Percentiles rank a stretch among this genome's conserved stretches.
These are phyloP conservation scores for Alternaria infectoria DNA, from an alignment of 2,329 filamentous ascomycete species.

Conservation along the genomic window DNA sequence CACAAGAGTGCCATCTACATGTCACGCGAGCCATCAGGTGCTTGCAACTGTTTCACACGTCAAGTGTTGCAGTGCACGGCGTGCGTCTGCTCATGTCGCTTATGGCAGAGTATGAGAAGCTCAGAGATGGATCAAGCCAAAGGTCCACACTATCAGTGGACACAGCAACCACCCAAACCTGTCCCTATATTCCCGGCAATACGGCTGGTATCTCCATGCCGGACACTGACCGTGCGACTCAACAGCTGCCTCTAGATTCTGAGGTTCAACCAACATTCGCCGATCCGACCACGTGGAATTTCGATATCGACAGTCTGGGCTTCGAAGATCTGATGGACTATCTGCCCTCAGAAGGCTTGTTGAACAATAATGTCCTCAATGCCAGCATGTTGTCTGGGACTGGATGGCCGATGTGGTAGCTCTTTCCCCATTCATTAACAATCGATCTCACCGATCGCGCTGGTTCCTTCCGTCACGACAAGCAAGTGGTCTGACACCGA, in stretches of 20 bases:
- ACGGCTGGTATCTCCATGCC: slow-evolving; percentile 15
- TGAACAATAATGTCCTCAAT: slow-evolving; percentile 33
- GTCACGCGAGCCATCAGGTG: slow-evolving; percentile 43
- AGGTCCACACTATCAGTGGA: neutral
- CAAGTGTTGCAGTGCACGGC: slow-evolving; percentile 45
- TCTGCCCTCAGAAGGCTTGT: slow-evolving; percentile 27
- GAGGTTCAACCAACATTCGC: slow-evolving; percentile 17
- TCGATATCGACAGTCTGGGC: slow-evolving; percentile 34
- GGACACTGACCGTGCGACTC: slow-evolving; percentile 2
- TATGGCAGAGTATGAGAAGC: slow-evolving; percentile 37
- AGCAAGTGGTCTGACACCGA: neutral
- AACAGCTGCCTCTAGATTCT: neutral
- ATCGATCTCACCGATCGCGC: neutral
- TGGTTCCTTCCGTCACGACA: neutral
- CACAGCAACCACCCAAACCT: neutral
- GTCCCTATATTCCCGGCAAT: slow-evolving; percentile 7
- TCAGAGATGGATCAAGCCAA: slow-evolving; percentile 15
- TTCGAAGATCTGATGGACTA: slow-evolving; percentile 36
- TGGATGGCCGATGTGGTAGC: neutral
- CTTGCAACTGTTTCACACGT: slow-evolving; percentile 27
- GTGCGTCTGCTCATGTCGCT: slow-evolving; percentile 47
- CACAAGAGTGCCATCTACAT: slow-evolving; percentile 30
- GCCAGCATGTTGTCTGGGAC: slow-evolving; percentile 15
- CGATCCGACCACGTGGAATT: slow-evolving; percentile 20
- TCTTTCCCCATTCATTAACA: neutral